phyloP scores from a whole-genome alignment of 441 rosid genomes.

The Populus hybrid region DNA sequence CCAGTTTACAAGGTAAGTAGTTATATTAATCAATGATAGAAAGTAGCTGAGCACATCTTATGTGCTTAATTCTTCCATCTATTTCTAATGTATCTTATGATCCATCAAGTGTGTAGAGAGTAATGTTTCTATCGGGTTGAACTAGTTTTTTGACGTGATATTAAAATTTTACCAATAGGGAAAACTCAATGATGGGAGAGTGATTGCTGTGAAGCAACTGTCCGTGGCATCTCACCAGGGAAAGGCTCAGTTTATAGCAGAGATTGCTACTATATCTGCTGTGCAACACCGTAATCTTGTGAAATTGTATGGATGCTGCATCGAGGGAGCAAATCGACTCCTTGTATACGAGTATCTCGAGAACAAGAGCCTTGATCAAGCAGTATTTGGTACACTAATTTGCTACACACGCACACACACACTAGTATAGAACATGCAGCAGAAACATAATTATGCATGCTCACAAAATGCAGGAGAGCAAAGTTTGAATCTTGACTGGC shows the following conservation, averaged over 20 bases:
- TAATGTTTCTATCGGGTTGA: too few species aligned
- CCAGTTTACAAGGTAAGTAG: conserved; percentile 25
- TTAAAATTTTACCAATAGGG: conserved; percentile 6
- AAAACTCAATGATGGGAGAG: conserved; percentile 19
- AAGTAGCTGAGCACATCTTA: background rate
- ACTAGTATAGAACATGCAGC: background rate
- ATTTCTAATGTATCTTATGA: background rate
- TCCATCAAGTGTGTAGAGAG: too few species aligned
- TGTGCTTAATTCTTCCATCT: background rate
- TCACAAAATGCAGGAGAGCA: conserved; percentile 26
- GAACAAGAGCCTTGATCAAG: conserved; percentile 34
- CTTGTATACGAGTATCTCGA: conserved; percentile 31
- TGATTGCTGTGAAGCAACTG: conserved; percentile 23
- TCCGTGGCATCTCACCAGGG: conserved; percentile 32
- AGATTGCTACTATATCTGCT: conserved; percentile 32
- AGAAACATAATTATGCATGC: background rate
- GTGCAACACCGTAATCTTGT: conserved; percentile 37
- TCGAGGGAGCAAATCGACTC: conserved; percentile 30
- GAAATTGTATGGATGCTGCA: conserved; percentile 33
- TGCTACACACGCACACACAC: background rate
- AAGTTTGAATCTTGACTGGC: conserved; percentile 45
- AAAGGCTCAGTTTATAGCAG: conserved; percentile 25
- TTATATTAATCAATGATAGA: background rate
- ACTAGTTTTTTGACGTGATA: too few species aligned
- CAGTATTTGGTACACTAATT: conserved; percentile 24